These are phyloP conservation scores for Gonium pectorale DNA, from an alignment of 139 green algal species.

Conservation along the genomic window DNA sequence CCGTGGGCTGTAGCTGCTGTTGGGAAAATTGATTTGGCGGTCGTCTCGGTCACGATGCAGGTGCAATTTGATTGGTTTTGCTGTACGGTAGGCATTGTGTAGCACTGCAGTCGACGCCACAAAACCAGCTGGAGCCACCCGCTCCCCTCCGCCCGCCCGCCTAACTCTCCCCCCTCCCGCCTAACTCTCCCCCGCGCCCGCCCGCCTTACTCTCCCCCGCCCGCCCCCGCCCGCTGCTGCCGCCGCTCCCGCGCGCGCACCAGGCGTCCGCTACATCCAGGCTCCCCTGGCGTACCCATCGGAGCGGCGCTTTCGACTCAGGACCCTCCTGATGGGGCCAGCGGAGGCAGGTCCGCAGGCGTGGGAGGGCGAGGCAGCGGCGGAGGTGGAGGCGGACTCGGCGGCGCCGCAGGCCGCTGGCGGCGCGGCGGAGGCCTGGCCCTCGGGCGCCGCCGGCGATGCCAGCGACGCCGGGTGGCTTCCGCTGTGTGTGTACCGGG, in stretches of 20 bases:
- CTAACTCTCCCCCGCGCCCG: not conserved
- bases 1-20: too few relatives aligned
- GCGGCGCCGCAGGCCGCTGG: not conserved
- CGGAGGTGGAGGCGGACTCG: not conserved
- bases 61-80: too few relatives aligned
- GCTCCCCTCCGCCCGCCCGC: too few relatives aligned
- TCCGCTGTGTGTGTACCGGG: constrained; percentile 33
- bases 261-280: constrained; percentile 80
- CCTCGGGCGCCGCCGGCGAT: not conserved
- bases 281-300: constrained; percentile 75
- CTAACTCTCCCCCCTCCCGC: too few relatives aligned
- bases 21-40: too few relatives aligned
- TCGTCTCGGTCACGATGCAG: too few relatives aligned
- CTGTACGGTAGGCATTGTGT: too few relatives aligned
- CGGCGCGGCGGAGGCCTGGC: not conserved
- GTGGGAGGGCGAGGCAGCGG: not conserved
- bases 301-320: constrained; percentile 69
- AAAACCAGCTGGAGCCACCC: too few relatives aligned
- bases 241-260: not conserved
- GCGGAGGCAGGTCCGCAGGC: not conserved
- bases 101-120: too few relatives aligned
- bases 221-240: too few relatives aligned
- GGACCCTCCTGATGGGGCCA: constrained; percentile 46
- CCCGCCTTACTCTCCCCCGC: too few relatives aligned
- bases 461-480: constrained; percentile 4